Conservation (phyloP, 768 basidiomycete genomes). For the Boletus barrowsii region DNA sequence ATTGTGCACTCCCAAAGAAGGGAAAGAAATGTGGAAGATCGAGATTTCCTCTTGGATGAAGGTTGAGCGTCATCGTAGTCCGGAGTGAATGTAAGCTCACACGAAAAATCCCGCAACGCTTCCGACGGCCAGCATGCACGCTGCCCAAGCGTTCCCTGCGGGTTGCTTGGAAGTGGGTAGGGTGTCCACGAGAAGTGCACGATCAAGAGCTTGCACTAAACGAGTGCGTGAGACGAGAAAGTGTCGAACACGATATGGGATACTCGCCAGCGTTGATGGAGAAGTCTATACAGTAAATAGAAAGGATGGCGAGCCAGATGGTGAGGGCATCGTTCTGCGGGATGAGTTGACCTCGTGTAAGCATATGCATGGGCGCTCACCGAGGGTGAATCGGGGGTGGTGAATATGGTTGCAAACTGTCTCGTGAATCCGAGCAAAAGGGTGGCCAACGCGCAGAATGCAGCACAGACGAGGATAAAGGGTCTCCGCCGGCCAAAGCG, state of each 20-base stretch:
- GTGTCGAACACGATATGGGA: background rate
- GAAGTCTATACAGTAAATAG: constrained; percentile 70
- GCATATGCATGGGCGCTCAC: background rate
- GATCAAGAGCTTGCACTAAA: constrained; percentile 83
- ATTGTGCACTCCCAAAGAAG: constrained; percentile 73
- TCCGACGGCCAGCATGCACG: constrained; percentile 86
- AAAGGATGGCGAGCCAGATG: constrained; percentile 70
- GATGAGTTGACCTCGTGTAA: background rate
- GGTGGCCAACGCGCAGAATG: constrained; percentile 59
- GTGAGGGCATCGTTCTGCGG: constrained; percentile 62
- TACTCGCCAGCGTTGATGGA: constrained; percentile 51
- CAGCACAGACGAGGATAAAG: constrained; percentile 73
- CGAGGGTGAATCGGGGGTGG: background rate
- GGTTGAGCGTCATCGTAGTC: background rate
- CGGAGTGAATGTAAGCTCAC: constrained; percentile 42
- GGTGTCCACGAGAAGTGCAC: constrained; percentile 86
- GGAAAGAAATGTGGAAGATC: constrained; percentile 69
- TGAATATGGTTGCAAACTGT: constrained; percentile 3
- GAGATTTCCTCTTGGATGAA: constrained; percentile 62
- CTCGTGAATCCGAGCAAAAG: constrained; percentile 1
- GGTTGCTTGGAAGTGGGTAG: constrained; percentile 74
- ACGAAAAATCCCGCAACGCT: constrained; percentile 85
- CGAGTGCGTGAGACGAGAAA: background rate
- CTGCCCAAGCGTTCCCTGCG: constrained; percentile 92
- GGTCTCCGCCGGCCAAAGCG: constrained; percentile 83